A percentile compares a stretch with the other conserved stretches of the same genome.
Conservation (phyloP, 352 stramenopile genomes). For the Globisporangium paroecandrum region DNA sequence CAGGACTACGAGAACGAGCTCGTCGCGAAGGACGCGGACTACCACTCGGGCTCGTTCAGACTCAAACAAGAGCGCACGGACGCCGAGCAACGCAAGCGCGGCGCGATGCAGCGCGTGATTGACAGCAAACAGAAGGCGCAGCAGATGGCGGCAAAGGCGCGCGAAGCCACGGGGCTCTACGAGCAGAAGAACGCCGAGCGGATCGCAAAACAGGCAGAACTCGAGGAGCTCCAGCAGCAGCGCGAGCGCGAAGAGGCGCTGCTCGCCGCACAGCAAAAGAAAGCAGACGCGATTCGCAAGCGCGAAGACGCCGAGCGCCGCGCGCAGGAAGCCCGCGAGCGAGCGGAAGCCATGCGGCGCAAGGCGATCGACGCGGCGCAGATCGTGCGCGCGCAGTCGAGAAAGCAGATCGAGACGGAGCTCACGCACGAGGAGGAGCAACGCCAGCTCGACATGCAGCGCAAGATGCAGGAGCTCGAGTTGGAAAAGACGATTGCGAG, state of each 20-base stretch:
- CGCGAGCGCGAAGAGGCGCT: conserved; percentile 42
- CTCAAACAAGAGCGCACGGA: conserved; percentile 41
- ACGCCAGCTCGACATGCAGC: conserved; percentile 38
- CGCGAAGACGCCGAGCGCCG: conserved; percentile 69
- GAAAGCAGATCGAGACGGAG: conserved; percentile 62
- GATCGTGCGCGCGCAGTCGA: conserved; percentile 60
- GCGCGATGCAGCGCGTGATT: conserved; percentile 73
- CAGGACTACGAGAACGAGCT: conserved; percentile 48
- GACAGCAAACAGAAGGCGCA: conserved; percentile 61
- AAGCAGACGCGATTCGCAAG: conserved; percentile 57
- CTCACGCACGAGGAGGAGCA: conserved; percentile 56
- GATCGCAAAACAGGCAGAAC: conserved; percentile 45
- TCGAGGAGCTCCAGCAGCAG: conserved; percentile 40
- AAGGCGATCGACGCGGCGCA: conserved; percentile 63
- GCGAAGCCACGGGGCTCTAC: conserved; percentile 53
- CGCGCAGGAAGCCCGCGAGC: conserved; percentile 49
- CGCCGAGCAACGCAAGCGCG: conserved; percentile 57
- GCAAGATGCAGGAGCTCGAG: conserved; percentile 47
- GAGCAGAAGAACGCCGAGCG: conserved; percentile 57
- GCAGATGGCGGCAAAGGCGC: conserved; percentile 60
- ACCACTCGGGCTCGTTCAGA: conserved; percentile 29
- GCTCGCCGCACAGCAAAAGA: conserved; percentile 45
- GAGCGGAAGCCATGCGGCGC: conserved; percentile 59
- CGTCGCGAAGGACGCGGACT: conserved; percentile 25
- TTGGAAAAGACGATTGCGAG: conserved; percentile 41